These are phyloP conservation scores for Diutina mesorugosa DNA, from an alignment of 1,139 yeast genomes.

Conservation along the genomic window DNA sequence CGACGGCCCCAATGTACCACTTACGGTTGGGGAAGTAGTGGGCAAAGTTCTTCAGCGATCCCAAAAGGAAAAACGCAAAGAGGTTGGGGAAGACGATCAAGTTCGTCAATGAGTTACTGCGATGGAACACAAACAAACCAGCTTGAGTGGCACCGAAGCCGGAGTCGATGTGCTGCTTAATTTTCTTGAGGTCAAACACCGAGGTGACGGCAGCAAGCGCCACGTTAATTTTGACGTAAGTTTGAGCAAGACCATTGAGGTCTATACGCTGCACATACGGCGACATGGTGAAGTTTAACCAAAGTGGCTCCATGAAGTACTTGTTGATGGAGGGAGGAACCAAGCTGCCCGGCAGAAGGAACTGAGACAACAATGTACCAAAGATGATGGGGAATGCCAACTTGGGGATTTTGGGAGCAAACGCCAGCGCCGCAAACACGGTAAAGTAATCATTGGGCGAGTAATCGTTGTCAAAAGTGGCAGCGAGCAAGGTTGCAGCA, in stretches of 20 bases:
- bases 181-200: neutral
- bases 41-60: neutral
- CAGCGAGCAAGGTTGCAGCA: neutral
- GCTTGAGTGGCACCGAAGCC: neutral
- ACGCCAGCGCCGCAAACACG: conserved; percentile 2
- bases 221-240: neutral
- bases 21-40: neutral
- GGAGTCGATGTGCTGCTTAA: neutral
- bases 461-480: neutral
- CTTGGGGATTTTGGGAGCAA: neutral
- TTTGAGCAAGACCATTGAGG: neutral
- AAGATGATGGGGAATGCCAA: neutral
- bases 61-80: neutral
- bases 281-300: neutral
- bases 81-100: neutral
- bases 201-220: neutral
- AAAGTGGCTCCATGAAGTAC: neutral
- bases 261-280: neutral
- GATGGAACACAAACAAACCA: neutral
- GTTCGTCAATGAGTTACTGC: neutral
- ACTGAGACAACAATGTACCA: neutral
- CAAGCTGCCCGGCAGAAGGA: neutral
- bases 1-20: neutral
- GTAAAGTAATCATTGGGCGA: neutral
- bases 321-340: neutral